phyloP scores from a whole-genome alignment of 768 basidiomycete species.

The Lyophyllum decastes region DNA sequence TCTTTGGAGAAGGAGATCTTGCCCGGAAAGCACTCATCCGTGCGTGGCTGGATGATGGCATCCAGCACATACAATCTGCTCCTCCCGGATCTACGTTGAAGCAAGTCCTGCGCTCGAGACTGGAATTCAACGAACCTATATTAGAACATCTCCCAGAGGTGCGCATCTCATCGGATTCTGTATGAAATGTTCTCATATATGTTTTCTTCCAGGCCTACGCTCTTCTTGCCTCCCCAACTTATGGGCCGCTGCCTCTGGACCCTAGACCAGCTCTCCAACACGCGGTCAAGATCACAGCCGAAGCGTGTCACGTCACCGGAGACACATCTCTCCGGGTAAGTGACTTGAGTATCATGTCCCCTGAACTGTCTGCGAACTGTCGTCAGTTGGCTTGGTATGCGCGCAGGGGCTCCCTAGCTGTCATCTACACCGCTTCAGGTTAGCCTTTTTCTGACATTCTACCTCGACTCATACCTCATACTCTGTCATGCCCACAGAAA shows the following conservation, averaged over 20 bases:
- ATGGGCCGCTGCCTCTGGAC: conserved; percentile 54
- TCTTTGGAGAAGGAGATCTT: conserved; percentile 72
- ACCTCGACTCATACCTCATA: not conserved
- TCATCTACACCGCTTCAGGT: conserved; percentile 76
- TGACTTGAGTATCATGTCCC: not conserved
- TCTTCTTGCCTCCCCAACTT: conserved; percentile 55
- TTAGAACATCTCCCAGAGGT: conserved; percentile 70
- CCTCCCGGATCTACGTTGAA: conserved; percentile 35
- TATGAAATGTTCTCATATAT: not conserved
- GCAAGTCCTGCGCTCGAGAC: conserved; percentile 54
- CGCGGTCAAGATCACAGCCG: conserved; percentile 61
- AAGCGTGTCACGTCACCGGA: conserved; percentile 62
- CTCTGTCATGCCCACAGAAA: conserved; percentile 42
- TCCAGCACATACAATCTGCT: conserved; percentile 45
- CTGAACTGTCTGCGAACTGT: not conserved
- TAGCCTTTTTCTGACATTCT: not conserved
- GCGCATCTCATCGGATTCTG: conserved; percentile 9
- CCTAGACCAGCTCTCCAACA: conserved; percentile 63
- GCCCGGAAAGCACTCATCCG: conserved; percentile 64
- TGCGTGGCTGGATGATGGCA: conserved; percentile 76
- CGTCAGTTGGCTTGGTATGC: conserved; percentile 73
- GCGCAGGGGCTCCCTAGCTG: conserved; percentile 62
- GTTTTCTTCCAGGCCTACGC: conserved; percentile 62
- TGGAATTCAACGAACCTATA: conserved; percentile 70
- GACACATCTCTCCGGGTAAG: conserved; percentile 62